A percentile compares a stretch with the other conserved stretches of the same genome.
Evolutionary conservation across 805 yeast species (phyloP).

Genomic region (Pichia insulana): DNA sequence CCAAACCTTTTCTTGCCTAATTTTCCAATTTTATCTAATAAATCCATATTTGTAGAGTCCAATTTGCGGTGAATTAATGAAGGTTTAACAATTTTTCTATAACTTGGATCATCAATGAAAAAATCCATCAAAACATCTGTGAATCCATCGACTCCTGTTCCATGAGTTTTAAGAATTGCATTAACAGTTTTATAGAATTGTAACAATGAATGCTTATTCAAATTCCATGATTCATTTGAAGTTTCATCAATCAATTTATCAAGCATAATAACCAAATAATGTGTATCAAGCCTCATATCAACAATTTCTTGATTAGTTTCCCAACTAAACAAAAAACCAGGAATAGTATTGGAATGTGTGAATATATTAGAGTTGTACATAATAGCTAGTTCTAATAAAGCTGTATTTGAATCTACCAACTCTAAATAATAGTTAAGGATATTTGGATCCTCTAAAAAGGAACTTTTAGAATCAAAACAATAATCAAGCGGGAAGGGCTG

Average conservation of each 20-base stretch:
- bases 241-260: constrained; percentile 18
- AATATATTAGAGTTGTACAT: constrained; percentile 8
- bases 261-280: constrained; percentile 15
- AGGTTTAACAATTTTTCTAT: constrained; percentile 6
- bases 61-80: background rate
- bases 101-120: constrained; percentile 9
- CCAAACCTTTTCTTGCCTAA: constrained; percentile 13
- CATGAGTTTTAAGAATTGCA: constrained; percentile 15
- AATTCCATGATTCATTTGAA: constrained; percentile 16
- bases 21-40: too few relatives aligned
- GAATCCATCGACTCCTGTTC: constrained; percentile 4
- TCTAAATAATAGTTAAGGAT: constrained; percentile 15
- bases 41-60: background rate
- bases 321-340: constrained; percentile 14
- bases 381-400: constrained; percentile 13
- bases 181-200: constrained; percentile 23
- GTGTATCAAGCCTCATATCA: constrained; percentile 16
- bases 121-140: constrained; percentile 10
- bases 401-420: constrained; percentile 18
- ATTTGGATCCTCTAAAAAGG: constrained; percentile 14
- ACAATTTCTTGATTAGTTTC: constrained; percentile 11
- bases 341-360: constrained; percentile 2
- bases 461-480: constrained; percentile 15
- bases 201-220: constrained; percentile 17
- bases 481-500: constrained; percentile 24